A percentile compares a stretch with the other conserved stretches of the same genome.
phyloP scores from a whole-genome alignment of 1,284 basidiomycete genomes.

The Melampsora americana region DNA sequence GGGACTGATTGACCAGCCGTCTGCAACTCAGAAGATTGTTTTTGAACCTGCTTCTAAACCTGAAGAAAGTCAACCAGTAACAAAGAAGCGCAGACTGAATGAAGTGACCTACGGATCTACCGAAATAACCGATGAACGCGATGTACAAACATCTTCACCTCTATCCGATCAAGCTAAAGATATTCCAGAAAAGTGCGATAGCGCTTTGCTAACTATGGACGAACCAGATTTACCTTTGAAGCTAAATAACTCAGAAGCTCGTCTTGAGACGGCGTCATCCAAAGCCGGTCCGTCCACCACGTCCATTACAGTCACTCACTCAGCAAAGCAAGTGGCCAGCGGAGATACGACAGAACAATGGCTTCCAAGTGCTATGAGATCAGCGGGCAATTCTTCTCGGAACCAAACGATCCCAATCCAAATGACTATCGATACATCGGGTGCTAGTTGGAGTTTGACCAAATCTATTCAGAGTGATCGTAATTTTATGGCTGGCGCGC shows the following conservation, averaged over 20 bases:
- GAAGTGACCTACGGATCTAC: too few species aligned
- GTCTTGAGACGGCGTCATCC: too few species aligned
- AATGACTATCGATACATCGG: conserved; percentile 38
- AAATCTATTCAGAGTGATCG: background rate
- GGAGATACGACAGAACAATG: conserved; percentile 13
- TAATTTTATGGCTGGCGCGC: background rate
- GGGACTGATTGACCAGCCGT: background rate
- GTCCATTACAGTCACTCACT: conserved; percentile 7
- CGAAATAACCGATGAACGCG: background rate
- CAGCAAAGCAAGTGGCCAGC: background rate
- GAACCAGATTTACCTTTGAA: too few species aligned
- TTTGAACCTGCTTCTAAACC: background rate
- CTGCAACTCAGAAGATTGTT: background rate
- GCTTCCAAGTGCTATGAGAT: conserved; percentile 33
- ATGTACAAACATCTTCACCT: background rate
- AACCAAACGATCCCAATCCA: conserved; percentile 15
- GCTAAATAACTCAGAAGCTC: too few species aligned
- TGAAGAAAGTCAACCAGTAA: background rate
- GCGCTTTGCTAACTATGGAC: too few species aligned
- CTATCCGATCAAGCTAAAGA: background rate
- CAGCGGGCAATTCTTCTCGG: background rate
- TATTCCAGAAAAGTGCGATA: too few species aligned
- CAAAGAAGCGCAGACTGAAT: too few species aligned
- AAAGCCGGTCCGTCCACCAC: conserved; percentile 1
- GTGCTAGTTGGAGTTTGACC: conserved; percentile 37